These are phyloP conservation scores for Leccinum imitatum DNA, from an alignment of 768 basidiomycete genomes.

Conservation along the genomic window DNA sequence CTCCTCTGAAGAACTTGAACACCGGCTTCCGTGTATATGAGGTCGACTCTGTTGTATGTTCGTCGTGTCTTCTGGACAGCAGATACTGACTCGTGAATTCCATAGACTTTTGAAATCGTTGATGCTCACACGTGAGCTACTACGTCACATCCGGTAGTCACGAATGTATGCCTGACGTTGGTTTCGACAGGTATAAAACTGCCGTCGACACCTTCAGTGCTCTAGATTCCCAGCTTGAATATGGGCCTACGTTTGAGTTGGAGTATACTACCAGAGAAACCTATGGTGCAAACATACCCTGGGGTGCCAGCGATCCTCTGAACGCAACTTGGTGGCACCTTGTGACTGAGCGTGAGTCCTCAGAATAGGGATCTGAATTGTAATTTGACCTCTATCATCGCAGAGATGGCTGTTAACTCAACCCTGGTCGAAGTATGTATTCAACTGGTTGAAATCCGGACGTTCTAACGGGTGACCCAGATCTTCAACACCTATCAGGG, in stretches of 20 bases:
- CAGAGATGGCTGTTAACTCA: slow-evolving; percentile 59
- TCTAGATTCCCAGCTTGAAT: slow-evolving; percentile 53
- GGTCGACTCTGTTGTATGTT: slow-evolving; percentile 53
- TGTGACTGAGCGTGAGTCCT: slow-evolving; percentile 64
- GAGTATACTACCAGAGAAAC: slow-evolving; percentile 73
- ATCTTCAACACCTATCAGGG: slow-evolving; percentile 71
- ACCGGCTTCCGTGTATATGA: slow-evolving; percentile 61
- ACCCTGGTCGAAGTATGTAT: slow-evolving; percentile 55
- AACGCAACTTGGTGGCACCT: slow-evolving; percentile 85
- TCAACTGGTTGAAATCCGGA: not conserved
- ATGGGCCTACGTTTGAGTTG: slow-evolving; percentile 58
- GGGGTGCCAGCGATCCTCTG: slow-evolving; percentile 64
- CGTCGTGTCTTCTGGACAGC: not conserved
- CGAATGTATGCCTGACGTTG: not conserved
- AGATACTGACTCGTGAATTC: slow-evolving; percentile 4
- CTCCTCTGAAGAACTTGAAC: slow-evolving; percentile 69
- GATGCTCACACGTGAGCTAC: slow-evolving; percentile 71
- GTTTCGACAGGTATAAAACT: slow-evolving; percentile 52
- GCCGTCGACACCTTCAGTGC: slow-evolving; percentile 59
- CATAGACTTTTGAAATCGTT: slow-evolving; percentile 71
- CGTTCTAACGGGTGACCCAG: slow-evolving; percentile 32
- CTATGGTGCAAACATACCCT: slow-evolving; percentile 57
- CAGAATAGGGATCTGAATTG: not conserved
- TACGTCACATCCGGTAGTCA: not conserved
- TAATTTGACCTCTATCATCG: not conserved